Evolutionary conservation across 1,284 basidiomycete genomes (phyloP).

Genomic region (Megacollybia platyphylla): DNA sequence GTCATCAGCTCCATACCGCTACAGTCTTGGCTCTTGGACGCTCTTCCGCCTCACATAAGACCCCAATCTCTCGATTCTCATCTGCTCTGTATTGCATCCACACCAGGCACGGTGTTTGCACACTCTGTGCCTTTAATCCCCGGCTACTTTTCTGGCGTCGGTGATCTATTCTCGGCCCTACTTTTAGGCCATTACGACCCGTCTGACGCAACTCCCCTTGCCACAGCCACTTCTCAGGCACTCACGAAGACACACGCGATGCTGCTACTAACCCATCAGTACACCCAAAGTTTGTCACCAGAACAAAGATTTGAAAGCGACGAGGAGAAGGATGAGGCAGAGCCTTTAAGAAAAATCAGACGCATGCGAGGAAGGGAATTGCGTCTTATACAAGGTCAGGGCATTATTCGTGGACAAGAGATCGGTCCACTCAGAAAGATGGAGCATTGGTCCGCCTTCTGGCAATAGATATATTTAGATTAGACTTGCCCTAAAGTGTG

Average conservation of each 20-base stretch:
- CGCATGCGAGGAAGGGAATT: constrained; percentile 79
- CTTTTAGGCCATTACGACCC: constrained; percentile 69
- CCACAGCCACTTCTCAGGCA: constrained; percentile 54
- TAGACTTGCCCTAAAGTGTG: too few relatives aligned
- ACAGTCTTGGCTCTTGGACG: constrained; percentile 34
- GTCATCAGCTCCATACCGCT: constrained; percentile 86
- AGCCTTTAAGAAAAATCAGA: constrained; percentile 46
- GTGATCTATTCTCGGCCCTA: constrained; percentile 93
- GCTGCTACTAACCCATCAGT: constrained; percentile 56
- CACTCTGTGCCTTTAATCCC: constrained; percentile 71
- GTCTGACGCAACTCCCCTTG: constrained; percentile 28
- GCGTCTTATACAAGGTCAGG: constrained; percentile 66
- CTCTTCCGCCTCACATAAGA: constrained; percentile 32
- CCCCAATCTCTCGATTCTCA: constrained; percentile 24
- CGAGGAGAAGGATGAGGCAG: constrained; percentile 40
- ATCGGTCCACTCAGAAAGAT: constrained; percentile 16
- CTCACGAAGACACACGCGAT: constrained; percentile 83
- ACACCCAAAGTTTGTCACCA: constrained; percentile 40
- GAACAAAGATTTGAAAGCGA: constrained; percentile 50
- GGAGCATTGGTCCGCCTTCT: constrained; percentile 24
- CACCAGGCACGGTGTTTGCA: constrained; percentile 40
- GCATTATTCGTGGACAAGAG: constrained; percentile 25
- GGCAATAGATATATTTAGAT: constrained; percentile 11
- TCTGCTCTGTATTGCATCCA: constrained; percentile 74
- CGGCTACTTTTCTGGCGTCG: constrained; percentile 94